phyloP scores from a whole-genome alignment of 768 basidiomycete genomes.

The Tylopilus plumbeoviolaceoides region DNA sequence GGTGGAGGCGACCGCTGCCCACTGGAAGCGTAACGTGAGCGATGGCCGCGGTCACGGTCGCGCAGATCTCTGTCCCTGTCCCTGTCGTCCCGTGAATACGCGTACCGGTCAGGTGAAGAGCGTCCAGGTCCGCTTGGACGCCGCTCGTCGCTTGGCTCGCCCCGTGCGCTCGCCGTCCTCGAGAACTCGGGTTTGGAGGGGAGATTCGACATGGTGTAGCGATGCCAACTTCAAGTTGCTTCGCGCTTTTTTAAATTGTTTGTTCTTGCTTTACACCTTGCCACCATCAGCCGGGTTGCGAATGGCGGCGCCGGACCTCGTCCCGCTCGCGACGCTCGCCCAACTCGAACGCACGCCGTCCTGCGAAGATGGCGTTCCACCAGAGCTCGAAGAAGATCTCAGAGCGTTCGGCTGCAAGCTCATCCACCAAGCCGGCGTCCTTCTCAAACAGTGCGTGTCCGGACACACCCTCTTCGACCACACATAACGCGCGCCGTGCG shows the following conservation, averaged over 20 bases:
- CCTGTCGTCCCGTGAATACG: constrained; percentile 23
- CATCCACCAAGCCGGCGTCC: constrained; percentile 90
- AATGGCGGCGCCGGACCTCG: constrained; percentile 49
- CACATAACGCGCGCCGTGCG: constrained; percentile 5
- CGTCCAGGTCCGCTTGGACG: constrained; percentile 15
- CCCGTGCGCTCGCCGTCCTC: constrained; percentile 15
- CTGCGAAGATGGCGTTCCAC: constrained; percentile 73
- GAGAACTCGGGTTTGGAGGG: constrained; percentile 31
- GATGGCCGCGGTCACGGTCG: constrained; percentile 21
- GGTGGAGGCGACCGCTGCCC: constrained; percentile 14
- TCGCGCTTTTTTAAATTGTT: constrained; percentile 16
- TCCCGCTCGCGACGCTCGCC: constrained; percentile 77
- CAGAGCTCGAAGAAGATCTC: constrained; percentile 81
- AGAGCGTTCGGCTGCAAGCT: constrained; percentile 90
- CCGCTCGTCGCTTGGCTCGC: constrained; percentile 24
- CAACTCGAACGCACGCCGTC: constrained; percentile 85
- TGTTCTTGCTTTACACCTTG: constrained; percentile 15
- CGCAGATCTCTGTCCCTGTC: constrained; percentile 21
- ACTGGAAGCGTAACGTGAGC: constrained; percentile 12
- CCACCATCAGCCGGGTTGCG: not conserved
- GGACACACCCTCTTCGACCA: not conserved
- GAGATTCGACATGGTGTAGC: constrained; percentile 23
- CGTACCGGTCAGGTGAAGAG: constrained; percentile 24
- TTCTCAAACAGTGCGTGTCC: constrained; percentile 76
- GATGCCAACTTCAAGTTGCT: too few species aligned